A percentile compares a stretch with the other conserved stretches of the same genome.
Evolutionary conservation across 768 basidiomycete genomes (phyloP).

Genomic region (Tephrocybe rancida): DNA sequence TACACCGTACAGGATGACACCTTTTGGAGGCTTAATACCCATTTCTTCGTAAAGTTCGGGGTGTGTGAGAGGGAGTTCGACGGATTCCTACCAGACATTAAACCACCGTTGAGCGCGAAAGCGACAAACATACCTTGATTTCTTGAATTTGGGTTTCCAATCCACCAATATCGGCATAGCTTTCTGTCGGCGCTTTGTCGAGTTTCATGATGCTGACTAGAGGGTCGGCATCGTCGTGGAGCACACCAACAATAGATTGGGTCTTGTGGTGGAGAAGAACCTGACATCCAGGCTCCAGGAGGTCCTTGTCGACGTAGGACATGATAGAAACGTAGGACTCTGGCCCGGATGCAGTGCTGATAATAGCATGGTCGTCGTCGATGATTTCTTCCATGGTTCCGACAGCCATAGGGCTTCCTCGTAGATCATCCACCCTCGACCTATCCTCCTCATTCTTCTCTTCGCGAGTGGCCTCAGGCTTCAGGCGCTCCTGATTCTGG

Average conservation of each 20-base stretch:
- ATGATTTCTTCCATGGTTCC: slow-evolving; percentile 98
- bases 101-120: not conserved
- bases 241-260: slow-evolving; percentile 91
- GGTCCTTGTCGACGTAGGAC: slow-evolving; percentile 98
- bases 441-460: slow-evolving; percentile 97
- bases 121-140: slow-evolving; percentile 72
- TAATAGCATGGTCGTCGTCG: slow-evolving; percentile 99
- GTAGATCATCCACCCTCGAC: slow-evolving; percentile 89
- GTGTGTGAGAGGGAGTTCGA: slow-evolving; percentile 95
- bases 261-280: slow-evolving; percentile 96
- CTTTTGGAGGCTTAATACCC: slow-evolving; percentile 99
- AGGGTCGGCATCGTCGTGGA: slow-evolving; percentile 94
- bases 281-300: slow-evolving; percentile 94
- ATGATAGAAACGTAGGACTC: slow-evolving; percentile 98
- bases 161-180: slow-evolving; percentile 98
- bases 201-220: slow-evolving; percentile 98
- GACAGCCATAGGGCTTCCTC: slow-evolving; percentile 97
- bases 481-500: slow-evolving; percentile 87
- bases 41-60: slow-evolving; percentile 99
- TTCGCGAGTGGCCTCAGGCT: slow-evolving; percentile 85
- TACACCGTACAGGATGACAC: slow-evolving; percentile 98
- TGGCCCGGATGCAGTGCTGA: slow-evolving; percentile 91
- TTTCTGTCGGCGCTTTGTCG: slow-evolving; percentile 98
- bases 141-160: slow-evolving; percentile 97
- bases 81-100: slow-evolving; percentile 75